Percentiles rank a stretch among this genome's conserved stretches.
Conservation (phyloP, 1,284 basidiomycete species). For the Naganishia sp. region DNA sequence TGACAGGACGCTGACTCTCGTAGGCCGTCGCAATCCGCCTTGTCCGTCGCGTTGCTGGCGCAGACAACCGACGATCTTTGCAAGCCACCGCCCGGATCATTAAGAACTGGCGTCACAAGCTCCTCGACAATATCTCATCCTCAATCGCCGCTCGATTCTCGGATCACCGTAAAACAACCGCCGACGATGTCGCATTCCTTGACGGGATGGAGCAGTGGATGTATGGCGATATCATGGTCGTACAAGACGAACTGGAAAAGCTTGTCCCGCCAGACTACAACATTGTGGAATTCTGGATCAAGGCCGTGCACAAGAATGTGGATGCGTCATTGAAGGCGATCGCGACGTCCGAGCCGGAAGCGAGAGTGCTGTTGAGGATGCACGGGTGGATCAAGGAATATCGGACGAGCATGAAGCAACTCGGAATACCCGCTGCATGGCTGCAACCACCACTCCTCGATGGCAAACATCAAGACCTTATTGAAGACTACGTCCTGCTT, state of each 20-base stretch:
- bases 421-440: conserved; percentile 75
- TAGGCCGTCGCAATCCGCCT: conserved; percentile 89
- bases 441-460: conserved; percentile 87
- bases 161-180: conserved; percentile 65
- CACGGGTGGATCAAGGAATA: conserved; percentile 96
- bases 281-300: conserved; percentile 78
- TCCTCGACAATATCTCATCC: conserved; percentile 76
- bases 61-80: conserved; percentile 79
- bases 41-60: conserved; percentile 87
- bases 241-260: conserved; percentile 81
- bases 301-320: conserved; percentile 89
- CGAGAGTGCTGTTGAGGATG: conserved; percentile 78
- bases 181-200: conserved; percentile 73
- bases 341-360: conserved; percentile 76
- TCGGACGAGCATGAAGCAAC: conserved; percentile 90
- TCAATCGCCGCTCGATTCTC: conserved; percentile 76
- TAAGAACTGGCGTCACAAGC: conserved; percentile 93
- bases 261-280: conserved; percentile 93
- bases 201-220: conserved; percentile 78
- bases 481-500: conserved; percentile 92
- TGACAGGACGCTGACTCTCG: conserved; percentile 4
- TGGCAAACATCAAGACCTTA: conserved; percentile 87
- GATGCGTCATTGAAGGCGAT: conserved; percentile 73
- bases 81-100: conserved; percentile 90
- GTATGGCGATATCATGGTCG: conserved; percentile 88